A percentile compares a stretch with the other conserved stretches of the same genome.
Evolutionary conservation across 2,329 filamentous ascomycete species (phyloP).

Genomic region (Reticulascus tulasneorum): DNA sequence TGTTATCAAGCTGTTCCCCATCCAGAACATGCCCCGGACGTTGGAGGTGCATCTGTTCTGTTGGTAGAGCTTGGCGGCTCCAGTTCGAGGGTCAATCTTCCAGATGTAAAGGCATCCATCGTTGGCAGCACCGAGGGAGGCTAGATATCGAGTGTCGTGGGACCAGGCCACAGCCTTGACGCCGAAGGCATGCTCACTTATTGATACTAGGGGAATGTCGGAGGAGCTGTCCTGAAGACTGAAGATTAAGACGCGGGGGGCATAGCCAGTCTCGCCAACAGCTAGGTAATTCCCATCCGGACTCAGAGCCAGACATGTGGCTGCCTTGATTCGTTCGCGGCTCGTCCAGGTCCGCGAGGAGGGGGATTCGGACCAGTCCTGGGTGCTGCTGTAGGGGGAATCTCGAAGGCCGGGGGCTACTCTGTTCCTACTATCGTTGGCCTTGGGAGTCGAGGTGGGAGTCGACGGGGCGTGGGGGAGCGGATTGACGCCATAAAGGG

Average conservation of each 20-base stretch:
- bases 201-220: conserved; percentile 76
- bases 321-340: conserved; percentile 88
- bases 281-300: conserved; percentile 83
- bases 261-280: conserved; percentile 93
- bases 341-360: conserved; percentile 76
- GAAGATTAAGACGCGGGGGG: conserved; percentile 86
- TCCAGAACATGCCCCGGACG: conserved; percentile 84
- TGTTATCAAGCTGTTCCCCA: conserved; percentile 79
- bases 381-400: conserved; percentile 37
- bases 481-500: conserved; percentile 55
- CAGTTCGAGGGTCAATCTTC: conserved; percentile 78
- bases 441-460: conserved; percentile 54
- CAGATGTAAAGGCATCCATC: conserved; percentile 94
- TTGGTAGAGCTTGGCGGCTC: conserved; percentile 74
- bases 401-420: conserved; percentile 44
- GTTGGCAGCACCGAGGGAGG: conserved; percentile 82
- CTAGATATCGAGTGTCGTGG: conserved; percentile 77
- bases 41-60: conserved; percentile 88
- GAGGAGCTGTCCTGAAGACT: conserved; percentile 74
- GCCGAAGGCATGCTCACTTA: conserved; percentile 87
- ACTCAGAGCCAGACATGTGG: conserved; percentile 85
- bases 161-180: conserved; percentile 89
- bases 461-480: conserved; percentile 43
- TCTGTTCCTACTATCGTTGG: conserved; percentile 60
- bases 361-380: conserved; percentile 60